Evolutionary conservation across 768 basidiomycete species (phyloP), one percentile per base, ranked within the genome.

Genomic region (Mycena venus): DNA sequence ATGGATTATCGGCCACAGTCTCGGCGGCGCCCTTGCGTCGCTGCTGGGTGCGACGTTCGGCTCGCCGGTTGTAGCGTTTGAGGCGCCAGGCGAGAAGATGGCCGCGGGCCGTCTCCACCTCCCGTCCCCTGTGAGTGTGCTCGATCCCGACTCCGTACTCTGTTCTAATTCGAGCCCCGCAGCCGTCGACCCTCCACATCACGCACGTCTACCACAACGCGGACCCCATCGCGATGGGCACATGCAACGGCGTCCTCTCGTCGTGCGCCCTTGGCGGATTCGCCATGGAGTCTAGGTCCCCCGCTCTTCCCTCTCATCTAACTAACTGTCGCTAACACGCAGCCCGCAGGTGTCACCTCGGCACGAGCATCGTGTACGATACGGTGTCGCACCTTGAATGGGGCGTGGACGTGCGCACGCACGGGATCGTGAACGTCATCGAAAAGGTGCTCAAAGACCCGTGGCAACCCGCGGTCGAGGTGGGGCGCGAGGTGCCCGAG

Each of bases 181-280:
- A 94, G 92, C 94, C 94, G 38, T 93, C 92, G 9, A 89, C 89
- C 12, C 91, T 93, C 19, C 94, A 95, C 77, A 88, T 98, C 73
- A 97, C 95, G 0, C 97, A 99, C 82, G 87, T 99, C 32, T 98
- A 95, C 83, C 95, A 98, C 80, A 98, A 94, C 25, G 97, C 97
- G 31, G 97, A 99, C 83, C 97, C 97, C 7, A 95, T 99, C 62
- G 91, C 97, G 23, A 96, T 96, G 92, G 95, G 95, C 40, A 93
- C 91, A 10, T 96, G 96, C 83, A 96, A 90, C 69, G 95, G 95
- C 17, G 85, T 94, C 2, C 79, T 95, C 0, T 96, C 94, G 0
- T 90, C 92, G 1, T 99, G 97, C 80, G 92, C 94, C 4, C 83
- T 96, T 12, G 95, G 89, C 25, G 97, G 97, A n/a, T 98, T 95